These are phyloP conservation scores for Noccaea bulbosa DNA, from an alignment of 345 rosid species.

Conservation along the genomic window DNA sequence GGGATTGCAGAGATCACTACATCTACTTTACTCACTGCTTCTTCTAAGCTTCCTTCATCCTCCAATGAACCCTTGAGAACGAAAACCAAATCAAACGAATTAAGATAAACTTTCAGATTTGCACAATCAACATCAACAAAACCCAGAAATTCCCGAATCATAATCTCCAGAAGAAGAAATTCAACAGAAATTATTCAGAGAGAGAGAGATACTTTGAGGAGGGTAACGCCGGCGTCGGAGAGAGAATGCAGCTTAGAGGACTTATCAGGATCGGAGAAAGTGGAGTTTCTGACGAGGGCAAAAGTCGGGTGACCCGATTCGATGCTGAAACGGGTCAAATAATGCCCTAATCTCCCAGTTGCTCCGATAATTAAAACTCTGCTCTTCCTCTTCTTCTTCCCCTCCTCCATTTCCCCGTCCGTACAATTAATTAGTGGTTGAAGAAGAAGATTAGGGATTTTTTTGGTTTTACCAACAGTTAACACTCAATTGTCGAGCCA, in stretches of 20 bases:
- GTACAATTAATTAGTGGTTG: background rate
- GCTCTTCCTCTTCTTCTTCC: slow-evolving; percentile 63
- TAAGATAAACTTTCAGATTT: slow-evolving; percentile 11
- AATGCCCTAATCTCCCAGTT: slow-evolving; percentile 67
- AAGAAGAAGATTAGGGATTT: background rate
- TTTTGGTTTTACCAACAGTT: background rate
- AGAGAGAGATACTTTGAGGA: slow-evolving; percentile 54
- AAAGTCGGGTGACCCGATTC: slow-evolving; percentile 61
- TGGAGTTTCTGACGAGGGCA: slow-evolving; percentile 58
- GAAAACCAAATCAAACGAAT: slow-evolving; percentile 3
- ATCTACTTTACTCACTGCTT: slow-evolving; percentile 76
- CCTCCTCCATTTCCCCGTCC: slow-evolving; percentile 22
- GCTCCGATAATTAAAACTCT: slow-evolving; percentile 73
- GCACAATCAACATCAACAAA: background rate
- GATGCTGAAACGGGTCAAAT: slow-evolving; percentile 58
- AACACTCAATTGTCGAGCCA: too few relatives aligned
- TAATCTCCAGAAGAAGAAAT: background rate
- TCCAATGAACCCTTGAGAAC: slow-evolving; percentile 67
- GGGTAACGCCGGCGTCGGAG: slow-evolving; percentile 55
- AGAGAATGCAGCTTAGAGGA: slow-evolving; percentile 53
- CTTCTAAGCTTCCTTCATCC: slow-evolving; percentile 61
- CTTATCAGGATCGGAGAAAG: slow-evolving; percentile 54
- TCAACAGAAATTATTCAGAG: background rate
- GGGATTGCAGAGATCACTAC: slow-evolving; percentile 76
- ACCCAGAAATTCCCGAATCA: background rate